A percentile compares a stretch with the other conserved stretches of the same genome.
Evolutionary conservation across 495 filamentous ascomycete species (phyloP).

Genomic region (Hypomontagnella submonticulosa): DNA sequence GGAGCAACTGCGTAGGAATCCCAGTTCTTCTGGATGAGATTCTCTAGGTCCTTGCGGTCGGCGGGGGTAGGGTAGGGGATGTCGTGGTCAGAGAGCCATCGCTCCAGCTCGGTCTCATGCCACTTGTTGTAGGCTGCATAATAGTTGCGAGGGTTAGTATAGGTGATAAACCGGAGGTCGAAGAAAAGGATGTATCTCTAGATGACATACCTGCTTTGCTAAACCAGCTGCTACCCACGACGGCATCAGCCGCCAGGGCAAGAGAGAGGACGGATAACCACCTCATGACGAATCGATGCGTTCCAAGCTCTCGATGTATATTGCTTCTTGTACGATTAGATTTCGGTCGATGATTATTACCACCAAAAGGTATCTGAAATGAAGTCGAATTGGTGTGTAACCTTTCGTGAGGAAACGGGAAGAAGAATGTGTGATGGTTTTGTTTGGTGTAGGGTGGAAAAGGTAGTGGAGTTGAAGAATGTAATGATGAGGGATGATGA

Average conservation of each 20-base stretch:
- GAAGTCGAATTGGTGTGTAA: too few relatives aligned
- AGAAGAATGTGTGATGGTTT: slow-evolving; percentile 24
- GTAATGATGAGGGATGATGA: slow-evolving; percentile 38
- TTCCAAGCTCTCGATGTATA: background rate
- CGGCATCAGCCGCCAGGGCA: slow-evolving; percentile 73
- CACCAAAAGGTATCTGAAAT: slow-evolving; percentile 12
- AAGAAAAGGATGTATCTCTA: background rate
- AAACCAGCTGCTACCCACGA: slow-evolving; percentile 81
- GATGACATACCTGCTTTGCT: slow-evolving; percentile 77
- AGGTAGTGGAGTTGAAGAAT: slow-evolving; percentile 28
- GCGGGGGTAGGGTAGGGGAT: slow-evolving; percentile 85
- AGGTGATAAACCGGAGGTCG: background rate
- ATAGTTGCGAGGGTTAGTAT: slow-evolving; percentile 29
- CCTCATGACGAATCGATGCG: slow-evolving; percentile 69
- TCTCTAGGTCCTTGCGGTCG: slow-evolving; percentile 88
- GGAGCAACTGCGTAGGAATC: slow-evolving; percentile 70
- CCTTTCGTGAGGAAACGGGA: background rate
- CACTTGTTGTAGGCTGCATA: slow-evolving; percentile 99
- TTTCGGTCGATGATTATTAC: slow-evolving; percentile 1
- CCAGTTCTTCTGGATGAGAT: slow-evolving; percentile 90
- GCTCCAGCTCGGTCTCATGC: slow-evolving; percentile 97
- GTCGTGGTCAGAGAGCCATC: slow-evolving; percentile 95
- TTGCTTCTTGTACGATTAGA: background rate
- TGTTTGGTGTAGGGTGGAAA: slow-evolving; percentile 16
- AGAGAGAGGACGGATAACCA: slow-evolving; percentile 76